A percentile compares a stretch with the other conserved stretches of the same genome.
These are phyloP conservation scores for Lactifluus piperatus DNA, from an alignment of 768 basidiomycete genomes.

Conservation along the genomic window DNA sequence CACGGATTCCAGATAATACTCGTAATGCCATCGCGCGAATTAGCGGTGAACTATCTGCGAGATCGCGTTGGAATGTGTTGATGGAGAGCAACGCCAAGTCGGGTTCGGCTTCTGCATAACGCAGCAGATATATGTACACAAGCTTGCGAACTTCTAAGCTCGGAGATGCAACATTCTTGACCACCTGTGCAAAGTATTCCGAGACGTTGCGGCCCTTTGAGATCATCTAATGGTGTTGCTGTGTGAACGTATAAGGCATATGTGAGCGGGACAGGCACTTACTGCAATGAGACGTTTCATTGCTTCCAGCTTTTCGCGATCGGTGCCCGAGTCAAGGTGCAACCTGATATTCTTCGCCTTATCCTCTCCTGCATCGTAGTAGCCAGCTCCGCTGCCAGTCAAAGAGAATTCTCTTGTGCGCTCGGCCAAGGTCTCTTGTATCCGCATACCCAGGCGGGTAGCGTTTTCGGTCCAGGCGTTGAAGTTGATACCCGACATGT, in stretches of 20 bases:
- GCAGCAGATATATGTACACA: slow-evolving; percentile 94
- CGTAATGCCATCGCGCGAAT: slow-evolving; percentile 95
- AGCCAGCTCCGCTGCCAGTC: slow-evolving; percentile 44
- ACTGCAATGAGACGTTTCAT: slow-evolving; percentile 94
- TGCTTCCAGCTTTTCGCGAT: slow-evolving; percentile 87
- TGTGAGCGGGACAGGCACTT: slow-evolving; percentile 27
- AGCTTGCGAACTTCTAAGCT: slow-evolving; percentile 94
- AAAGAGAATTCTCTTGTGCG: slow-evolving; percentile 66
- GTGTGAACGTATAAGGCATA: neutral
- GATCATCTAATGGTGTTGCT: slow-evolving; percentile 54
- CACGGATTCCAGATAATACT: slow-evolving; percentile 85
- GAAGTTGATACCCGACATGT: slow-evolving; percentile 27
- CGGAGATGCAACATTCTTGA: slow-evolving; percentile 91
- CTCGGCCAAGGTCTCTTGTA: slow-evolving; percentile 78
- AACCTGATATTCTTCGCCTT: slow-evolving; percentile 74
- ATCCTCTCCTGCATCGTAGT: slow-evolving; percentile 69
- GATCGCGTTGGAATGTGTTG: slow-evolving; percentile 97
- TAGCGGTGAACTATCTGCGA: slow-evolving; percentile 84
- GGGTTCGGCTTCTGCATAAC: slow-evolving; percentile 88
- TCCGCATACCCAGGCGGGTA: slow-evolving; percentile 68
- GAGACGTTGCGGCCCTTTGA: slow-evolving; percentile 89
- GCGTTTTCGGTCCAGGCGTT: slow-evolving; percentile 69
- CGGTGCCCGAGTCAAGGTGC: slow-evolving; percentile 82
- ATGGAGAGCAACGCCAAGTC: slow-evolving; percentile 93
- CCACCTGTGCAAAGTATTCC: slow-evolving; percentile 91